phyloP scores from a whole-genome alignment of 129 eudicot genomes.

The Erigeron canadensis region DNA sequence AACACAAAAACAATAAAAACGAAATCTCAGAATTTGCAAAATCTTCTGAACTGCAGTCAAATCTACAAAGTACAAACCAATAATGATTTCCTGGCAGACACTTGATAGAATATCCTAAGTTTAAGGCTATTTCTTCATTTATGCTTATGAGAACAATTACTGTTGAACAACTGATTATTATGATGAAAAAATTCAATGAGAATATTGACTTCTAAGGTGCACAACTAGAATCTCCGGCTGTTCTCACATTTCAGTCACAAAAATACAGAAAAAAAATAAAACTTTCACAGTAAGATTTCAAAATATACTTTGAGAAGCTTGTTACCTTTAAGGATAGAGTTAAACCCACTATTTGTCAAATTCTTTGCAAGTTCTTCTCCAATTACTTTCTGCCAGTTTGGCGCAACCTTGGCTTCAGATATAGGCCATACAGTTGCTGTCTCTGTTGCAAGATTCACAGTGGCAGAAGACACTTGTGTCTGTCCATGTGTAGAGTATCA shows the following conservation, averaged over 20 bases:
- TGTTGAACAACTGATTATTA: neutral
- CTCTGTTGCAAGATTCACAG: slow-evolving; percentile 78
- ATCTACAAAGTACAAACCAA: too few species aligned
- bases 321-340: slow-evolving; percentile 75
- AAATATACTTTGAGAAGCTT: neutral
- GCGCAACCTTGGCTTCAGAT: slow-evolving; percentile 70
- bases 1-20: neutral
- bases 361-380: slow-evolving; percentile 92
- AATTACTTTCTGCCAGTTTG: slow-evolving; percentile 74
- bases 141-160: neutral
- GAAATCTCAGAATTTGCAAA: too few species aligned
- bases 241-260: neutral
- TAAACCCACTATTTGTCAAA: slow-evolving; percentile 81
- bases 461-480: slow-evolving; percentile 94
- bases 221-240: neutral
- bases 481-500: slow-evolving; percentile 38
- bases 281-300: neutral
- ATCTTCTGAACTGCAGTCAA: too few species aligned
- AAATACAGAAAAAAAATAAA: neutral
- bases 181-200: neutral
- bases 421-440: slow-evolving; percentile 87
- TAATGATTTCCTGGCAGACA: too few species aligned
- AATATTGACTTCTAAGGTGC: neutral
- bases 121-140: neutral
- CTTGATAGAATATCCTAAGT: too few species aligned